Evolutionary conservation across 345 rosid species (phyloP), one percentile per base, ranked within the genome.

Genomic region (Murraya paniculata): DNA sequence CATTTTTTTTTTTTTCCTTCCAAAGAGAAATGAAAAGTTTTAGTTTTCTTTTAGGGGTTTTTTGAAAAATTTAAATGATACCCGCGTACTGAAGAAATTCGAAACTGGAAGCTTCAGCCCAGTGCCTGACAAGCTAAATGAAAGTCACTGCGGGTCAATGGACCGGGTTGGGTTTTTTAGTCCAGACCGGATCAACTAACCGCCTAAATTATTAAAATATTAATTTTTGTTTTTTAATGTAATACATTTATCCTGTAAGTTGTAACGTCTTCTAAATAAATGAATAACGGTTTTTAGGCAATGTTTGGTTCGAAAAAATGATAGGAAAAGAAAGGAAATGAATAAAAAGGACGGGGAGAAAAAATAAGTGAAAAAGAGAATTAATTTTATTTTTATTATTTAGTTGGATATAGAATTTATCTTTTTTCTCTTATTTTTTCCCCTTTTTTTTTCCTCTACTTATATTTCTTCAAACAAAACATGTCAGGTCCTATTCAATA

Each of bases 1-100:
- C 96, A 92, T 89, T 57, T 56, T 48, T 31, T 33, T 31, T 7
- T 28, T 33, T 33, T 33, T 33, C 19, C 6, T 39, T 5, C 0
- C 41, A 6, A 57, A 6, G 58, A 8, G 27, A 64, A 45, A 57
- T 33, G 4, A 35, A 10, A 6, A n/a, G 64, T 58, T 58, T 58
- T 53, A 2, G 22, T 53, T 53, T 53, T 53, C 2, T 27, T 64
- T 64, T 64, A 33, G 16, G 53, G 28, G 3, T 10, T 57, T 57
- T 2, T 3, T 2, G 24, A 7, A 59, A 14, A 59, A 7, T 28
- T 48, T 33, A 16, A 31, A 24, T 13, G n/a, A 10, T 45, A n/a
- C 71, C 71, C 71, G 68, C 61, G 45, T 48, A 28, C 50, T 75
- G 30, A 64, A 28, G 41, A 33, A 48, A 73, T 74, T 74, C 68